These are phyloP conservation scores for Hemisphaericaspora xylanilytica DNA, from an alignment of 1,139 yeast genomes.

Conservation along the genomic window DNA sequence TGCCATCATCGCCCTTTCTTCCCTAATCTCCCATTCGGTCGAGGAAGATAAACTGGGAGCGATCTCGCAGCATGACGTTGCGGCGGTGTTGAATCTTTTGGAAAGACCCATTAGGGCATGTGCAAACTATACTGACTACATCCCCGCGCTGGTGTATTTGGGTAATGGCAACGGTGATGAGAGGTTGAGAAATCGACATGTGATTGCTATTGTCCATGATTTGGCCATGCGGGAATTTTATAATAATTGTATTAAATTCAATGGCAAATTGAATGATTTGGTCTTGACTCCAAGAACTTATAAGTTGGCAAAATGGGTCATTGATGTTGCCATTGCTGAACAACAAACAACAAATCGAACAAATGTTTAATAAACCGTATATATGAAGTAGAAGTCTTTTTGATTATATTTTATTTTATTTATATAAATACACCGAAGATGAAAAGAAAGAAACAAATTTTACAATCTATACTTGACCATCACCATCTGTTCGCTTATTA, in stretches of 20 bases:
- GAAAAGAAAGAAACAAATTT: background rate
- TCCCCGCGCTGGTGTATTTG: constrained; percentile 48
- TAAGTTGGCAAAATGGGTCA: constrained; percentile 68
- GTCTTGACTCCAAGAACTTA: constrained; percentile 60
- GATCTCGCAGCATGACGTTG: constrained; percentile 50
- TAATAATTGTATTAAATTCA: constrained; percentile 61
- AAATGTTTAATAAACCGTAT: background rate
- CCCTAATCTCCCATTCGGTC: constrained; percentile 57
- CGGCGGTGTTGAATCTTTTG: constrained; percentile 56
- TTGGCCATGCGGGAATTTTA: constrained; percentile 61
- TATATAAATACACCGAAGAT: background rate
- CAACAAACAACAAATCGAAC: constrained; percentile 19
- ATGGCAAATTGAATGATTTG: constrained; percentile 60
- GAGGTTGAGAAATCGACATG: constrained; percentile 29
- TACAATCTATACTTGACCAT: background rate
- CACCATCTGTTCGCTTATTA: constrained; percentile 9
- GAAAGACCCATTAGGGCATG: constrained; percentile 55
- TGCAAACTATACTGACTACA: constrained; percentile 34
- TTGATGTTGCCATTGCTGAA: constrained; percentile 61
- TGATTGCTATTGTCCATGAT: constrained; percentile 58
- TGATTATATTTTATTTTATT: constrained; percentile 2
- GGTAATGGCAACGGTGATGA: constrained; percentile 23
- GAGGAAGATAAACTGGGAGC: constrained; percentile 61
- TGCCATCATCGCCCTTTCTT: constrained; percentile 59
- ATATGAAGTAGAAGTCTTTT: background rate